phyloP scores from a whole-genome alignment of 495 filamentous ascomycete species.

The Evernia prunastri region DNA sequence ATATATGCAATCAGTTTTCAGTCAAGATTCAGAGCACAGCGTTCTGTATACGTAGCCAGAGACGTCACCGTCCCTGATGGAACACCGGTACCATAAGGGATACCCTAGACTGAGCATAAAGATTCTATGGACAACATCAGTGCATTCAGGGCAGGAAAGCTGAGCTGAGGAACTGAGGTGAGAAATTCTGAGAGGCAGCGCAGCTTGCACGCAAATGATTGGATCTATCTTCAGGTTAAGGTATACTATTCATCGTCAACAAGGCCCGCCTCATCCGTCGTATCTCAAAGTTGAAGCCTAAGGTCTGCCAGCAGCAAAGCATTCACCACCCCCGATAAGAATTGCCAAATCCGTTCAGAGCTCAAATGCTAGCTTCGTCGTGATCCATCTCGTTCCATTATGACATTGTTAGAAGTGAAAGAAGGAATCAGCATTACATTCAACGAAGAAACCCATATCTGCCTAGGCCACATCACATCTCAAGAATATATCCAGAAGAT shows the following conservation, averaged over 20 bases:
- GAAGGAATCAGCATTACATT: constrained; percentile 11
- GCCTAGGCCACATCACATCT: constrained; percentile 17
- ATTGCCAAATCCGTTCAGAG: constrained; percentile 9
- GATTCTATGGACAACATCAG: no score
- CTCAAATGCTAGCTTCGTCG: constrained; percentile 11
- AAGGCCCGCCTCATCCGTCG: neutral
- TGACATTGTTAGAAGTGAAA: constrained; percentile 10
- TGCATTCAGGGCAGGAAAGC: no score
- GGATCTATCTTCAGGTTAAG: neutral
- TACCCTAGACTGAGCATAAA: no score
- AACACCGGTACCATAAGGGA: no score
- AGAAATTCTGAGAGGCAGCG: no score
- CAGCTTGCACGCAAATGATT: neutral
- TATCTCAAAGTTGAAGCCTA: constrained; percentile 3
- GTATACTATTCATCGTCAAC: neutral
- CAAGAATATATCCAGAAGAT: constrained; percentile 24
- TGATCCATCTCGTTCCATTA: constrained; percentile 1
- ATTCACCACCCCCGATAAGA: constrained; percentile 2
- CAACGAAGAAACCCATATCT: constrained; percentile 5
- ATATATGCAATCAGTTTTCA: no score
- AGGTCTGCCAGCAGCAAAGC: constrained; percentile 13
- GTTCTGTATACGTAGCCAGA: no score
- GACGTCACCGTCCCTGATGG: no score
- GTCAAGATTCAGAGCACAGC: no score
- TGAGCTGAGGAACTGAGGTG: no score